A percentile compares a stretch with the other conserved stretches of the same genome.
Evolutionary conservation across 257 asterid species (phyloP).

Genomic region (Solanum pinnatisectum): DNA sequence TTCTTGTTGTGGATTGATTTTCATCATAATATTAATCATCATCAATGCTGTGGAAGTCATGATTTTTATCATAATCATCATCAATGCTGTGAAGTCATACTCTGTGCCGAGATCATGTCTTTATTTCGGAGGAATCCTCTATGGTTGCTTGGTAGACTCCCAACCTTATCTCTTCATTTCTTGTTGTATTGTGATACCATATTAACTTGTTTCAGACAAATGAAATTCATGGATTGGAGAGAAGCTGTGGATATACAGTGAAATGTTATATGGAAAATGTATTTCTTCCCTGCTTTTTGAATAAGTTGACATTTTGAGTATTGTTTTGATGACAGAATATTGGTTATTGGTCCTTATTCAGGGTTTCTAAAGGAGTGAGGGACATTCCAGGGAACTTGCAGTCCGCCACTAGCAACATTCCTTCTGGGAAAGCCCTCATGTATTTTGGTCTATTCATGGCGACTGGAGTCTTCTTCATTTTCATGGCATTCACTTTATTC

Average conservation of each 20-base stretch:
- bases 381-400: slow-evolving; percentile 85
- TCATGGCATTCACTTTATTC: slow-evolving; percentile 76
- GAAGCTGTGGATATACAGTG: not conserved
- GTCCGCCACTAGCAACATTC: slow-evolving; percentile 88
- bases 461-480: slow-evolving; percentile 77
- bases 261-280: not conserved
- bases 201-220: not conserved
- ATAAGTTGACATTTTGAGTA: not conserved
- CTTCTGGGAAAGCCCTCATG: slow-evolving; percentile 87
- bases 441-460: slow-evolving; percentile 79
- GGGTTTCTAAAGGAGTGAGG: slow-evolving; percentile 88
- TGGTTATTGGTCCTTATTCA: slow-evolving; percentile 9
- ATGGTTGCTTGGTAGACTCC: not conserved
- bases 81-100: not conserved
- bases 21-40: not conserved
- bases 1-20: not conserved
- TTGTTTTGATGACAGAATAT: not conserved
- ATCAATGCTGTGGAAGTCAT: not conserved
- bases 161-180: not conserved
- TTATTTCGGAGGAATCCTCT: not conserved
- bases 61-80: not conserved
- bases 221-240: not conserved
- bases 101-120: not conserved
- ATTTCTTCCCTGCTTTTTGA: not conserved
- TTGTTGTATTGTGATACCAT: not conserved